phyloP scores from a whole-genome alignment of 192 early-diverging fungal species.

The Coemansia sp. region DNA sequence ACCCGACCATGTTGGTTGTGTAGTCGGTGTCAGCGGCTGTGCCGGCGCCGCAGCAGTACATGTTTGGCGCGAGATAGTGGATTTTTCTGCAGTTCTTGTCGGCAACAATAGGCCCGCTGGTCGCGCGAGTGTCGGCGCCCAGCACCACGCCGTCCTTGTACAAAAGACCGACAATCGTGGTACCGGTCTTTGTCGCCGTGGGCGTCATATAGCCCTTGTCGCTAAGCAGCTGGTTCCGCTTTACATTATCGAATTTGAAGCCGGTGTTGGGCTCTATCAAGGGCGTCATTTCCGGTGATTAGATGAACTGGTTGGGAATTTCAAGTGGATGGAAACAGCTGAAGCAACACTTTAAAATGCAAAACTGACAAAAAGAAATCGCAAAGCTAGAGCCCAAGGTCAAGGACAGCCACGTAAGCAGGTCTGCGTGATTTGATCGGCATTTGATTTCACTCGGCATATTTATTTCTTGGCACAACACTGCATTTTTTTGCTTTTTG shows the following conservation, averaged over 20 bases:
- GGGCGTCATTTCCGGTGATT: conserved; percentile 19
- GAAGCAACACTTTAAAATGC: not conserved
- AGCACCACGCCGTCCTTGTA: conserved; percentile 95
- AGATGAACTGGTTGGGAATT: not conserved
- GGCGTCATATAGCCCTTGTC: conserved; percentile 77
- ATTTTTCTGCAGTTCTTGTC: conserved; percentile 99
- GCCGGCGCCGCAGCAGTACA: conserved; percentile 97
- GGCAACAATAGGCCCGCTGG: conserved; percentile 89
- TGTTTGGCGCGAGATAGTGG: conserved; percentile 96
- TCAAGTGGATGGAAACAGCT: not conserved
- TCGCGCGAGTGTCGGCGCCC: conserved; percentile 97
- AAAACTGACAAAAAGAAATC: not conserved
- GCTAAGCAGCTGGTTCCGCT: conserved; percentile 73
- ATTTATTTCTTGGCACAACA: not conserved
- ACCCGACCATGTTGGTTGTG: conserved; percentile 88
- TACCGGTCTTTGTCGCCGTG: conserved; percentile 91
- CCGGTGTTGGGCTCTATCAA: conserved; percentile 31
- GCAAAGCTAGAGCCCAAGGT: not conserved
- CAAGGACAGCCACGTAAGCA: conserved; percentile 6
- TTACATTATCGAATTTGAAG: conserved; percentile 55
- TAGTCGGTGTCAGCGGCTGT: conserved; percentile 99
- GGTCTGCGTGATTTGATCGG: conserved; percentile 15
- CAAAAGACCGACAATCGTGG: conserved; percentile 92
- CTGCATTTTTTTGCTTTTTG: not conserved
- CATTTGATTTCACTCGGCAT: not conserved